phyloP scores from a whole-genome alignment of 371 early-diverging fungal species.

The Antonospora locustae region DNA sequence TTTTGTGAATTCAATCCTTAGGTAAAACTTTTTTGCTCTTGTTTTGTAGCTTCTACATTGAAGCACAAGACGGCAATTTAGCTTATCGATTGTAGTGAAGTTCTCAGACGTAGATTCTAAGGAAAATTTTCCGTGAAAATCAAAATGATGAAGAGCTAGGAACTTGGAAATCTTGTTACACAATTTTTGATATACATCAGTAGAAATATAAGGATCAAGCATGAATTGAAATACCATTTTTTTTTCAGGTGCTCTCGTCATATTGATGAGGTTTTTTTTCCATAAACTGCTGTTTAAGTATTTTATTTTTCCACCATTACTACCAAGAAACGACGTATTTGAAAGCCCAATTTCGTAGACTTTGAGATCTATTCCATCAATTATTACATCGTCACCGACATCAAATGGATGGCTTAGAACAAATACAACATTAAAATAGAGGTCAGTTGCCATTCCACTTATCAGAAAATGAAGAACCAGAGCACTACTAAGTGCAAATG shows the following conservation, averaged over 20 bases:
- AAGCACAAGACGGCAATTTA: constrained; percentile 40
- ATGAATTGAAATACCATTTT: constrained; percentile 48
- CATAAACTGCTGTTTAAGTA: constrained; percentile 52
- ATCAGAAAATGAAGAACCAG: constrained; percentile 49
- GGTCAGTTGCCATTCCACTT: constrained; percentile 40
- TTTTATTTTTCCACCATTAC: constrained; percentile 53
- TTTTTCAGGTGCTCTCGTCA: constrained; percentile 55
- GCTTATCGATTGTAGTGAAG: constrained; percentile 32
- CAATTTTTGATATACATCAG: constrained; percentile 25
- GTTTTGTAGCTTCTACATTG: constrained; percentile 47
- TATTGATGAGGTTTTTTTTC: constrained; percentile 50
- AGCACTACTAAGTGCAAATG: constrained; percentile 50
- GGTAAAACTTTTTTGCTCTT: constrained; percentile 47
- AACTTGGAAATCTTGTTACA: constrained; percentile 45
- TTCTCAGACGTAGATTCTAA: constrained; percentile 39
- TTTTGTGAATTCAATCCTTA: constrained; percentile 46
- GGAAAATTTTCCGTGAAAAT: constrained; percentile 51
- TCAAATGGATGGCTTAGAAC: constrained; percentile 55
- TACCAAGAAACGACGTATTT: constrained; percentile 44
- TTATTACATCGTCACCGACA: constrained; percentile 54
- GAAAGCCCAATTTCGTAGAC: constrained; percentile 47
- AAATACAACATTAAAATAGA: constrained; percentile 46
- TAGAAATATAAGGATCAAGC: constrained; percentile 27
- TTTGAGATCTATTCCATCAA: constrained; percentile 43
- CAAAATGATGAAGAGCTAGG: constrained; percentile 29